Evolutionary conservation across 768 basidiomycete genomes (phyloP).

Genomic region (Dentipellis fragilis): DNA sequence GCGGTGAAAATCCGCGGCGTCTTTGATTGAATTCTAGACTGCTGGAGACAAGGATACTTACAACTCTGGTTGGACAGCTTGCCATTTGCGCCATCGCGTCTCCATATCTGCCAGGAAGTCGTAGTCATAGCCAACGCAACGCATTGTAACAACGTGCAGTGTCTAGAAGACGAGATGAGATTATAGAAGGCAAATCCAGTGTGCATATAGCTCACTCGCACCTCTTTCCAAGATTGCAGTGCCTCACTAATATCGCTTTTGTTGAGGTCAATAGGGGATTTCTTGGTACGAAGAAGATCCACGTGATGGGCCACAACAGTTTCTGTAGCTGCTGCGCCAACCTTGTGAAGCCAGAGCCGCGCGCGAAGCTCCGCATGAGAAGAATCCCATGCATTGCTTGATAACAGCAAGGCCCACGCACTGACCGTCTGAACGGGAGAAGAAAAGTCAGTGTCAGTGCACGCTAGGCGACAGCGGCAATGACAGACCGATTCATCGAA

Average conservation of each 20-base stretch:
- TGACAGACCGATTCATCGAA: neutral
- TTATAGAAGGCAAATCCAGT: too few species aligned
- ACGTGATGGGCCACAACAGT: neutral
- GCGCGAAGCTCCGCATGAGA: neutral
- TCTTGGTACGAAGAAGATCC: neutral
- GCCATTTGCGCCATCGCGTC: neutral
- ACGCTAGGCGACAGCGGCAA: neutral
- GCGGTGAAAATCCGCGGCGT: too few species aligned
- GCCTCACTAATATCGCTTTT: neutral
- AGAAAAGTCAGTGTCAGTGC: neutral
- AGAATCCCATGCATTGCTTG: neutral
- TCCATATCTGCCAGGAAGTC: neutral
- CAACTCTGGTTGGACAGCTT: too few species aligned
- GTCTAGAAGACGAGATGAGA: neutral
- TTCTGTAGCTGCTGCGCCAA: neutral
- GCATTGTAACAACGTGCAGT: neutral
- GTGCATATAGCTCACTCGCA: neutral
- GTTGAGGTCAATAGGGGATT: neutral
- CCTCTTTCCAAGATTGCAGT: neutral
- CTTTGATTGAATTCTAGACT: too few species aligned
- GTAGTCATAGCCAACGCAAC: neutral
- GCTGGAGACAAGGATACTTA: too few species aligned
- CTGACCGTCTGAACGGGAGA: neutral
- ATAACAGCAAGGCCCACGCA: neutral
- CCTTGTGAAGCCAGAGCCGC: neutral